Conservation (phyloP, 768 basidiomycete species). For the Coprinopsis marcescibilis region DNA sequence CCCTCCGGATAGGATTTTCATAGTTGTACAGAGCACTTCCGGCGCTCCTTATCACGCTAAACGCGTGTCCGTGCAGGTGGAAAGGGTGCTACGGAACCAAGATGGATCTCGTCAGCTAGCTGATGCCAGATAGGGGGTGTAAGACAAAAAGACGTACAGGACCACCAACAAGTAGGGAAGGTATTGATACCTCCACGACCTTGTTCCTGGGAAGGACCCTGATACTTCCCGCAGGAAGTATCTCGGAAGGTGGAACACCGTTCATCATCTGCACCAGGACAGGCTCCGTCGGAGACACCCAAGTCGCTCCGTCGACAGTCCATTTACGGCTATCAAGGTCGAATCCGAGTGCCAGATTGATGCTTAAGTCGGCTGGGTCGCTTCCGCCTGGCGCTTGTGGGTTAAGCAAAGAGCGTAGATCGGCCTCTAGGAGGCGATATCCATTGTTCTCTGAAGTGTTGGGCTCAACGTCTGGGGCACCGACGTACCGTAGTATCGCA, state of each 20-base stretch:
- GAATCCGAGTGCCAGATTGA: conserved; percentile 19
- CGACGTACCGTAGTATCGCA: conserved; percentile 46
- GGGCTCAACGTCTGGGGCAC: conserved; percentile 35
- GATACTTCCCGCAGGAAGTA: conserved; percentile 28
- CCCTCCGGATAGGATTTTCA: conserved; percentile 26
- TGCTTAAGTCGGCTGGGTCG: conserved; percentile 32
- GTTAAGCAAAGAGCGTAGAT: conserved; percentile 27
- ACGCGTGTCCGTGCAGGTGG: conserved; percentile 16
- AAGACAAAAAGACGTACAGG: neutral
- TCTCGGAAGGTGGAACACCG: conserved; percentile 13
- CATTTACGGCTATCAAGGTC: neutral
- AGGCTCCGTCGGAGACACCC: conserved; percentile 17
- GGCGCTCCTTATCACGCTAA: conserved; percentile 36
- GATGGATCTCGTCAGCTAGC: neutral
- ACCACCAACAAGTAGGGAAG: conserved; percentile 9
- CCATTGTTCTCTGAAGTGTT: conserved; percentile 23
- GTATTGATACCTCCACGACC: conserved; percentile 32
- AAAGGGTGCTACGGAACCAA: conserved; percentile 5
- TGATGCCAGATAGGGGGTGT: neutral
- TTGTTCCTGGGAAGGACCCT: conserved; percentile 31
- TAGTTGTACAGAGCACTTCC: conserved; percentile 33
- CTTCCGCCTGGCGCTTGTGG: conserved; percentile 27
- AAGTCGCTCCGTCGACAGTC: conserved; percentile 8
- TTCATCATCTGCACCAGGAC: conserved; percentile 16
- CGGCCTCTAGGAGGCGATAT: conserved; percentile 31